Conservation (phyloP, 1,139 yeast species). For the Nakaseomyces kungkrabaensis region DNA sequence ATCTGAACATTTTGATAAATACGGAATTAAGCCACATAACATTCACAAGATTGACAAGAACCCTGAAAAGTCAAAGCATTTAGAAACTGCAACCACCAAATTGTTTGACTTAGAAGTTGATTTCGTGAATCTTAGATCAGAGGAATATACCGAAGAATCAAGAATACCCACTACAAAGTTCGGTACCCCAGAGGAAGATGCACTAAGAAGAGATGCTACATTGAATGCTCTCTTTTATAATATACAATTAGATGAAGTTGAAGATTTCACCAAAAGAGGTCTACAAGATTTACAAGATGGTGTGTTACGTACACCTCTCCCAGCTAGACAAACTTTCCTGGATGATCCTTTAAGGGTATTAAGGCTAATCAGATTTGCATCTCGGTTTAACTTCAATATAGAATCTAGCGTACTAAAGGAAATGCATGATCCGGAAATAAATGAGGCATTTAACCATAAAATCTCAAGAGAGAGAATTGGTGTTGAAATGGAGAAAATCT, state of each 20-base stretch:
- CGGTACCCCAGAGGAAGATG: conserved; percentile 91
- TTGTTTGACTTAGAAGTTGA: conserved; percentile 76
- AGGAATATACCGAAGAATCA: conserved; percentile 70
- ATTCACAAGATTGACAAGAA: conserved; percentile 82
- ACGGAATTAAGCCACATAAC: conserved; percentile 37
- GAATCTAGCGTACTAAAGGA: conserved; percentile 52
- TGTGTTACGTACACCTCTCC: conserved; percentile 75
- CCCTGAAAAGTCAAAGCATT: conserved; percentile 90
- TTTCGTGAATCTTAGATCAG: conserved; percentile 83
- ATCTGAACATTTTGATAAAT: conserved; percentile 27
- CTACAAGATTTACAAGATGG: conserved; percentile 60
- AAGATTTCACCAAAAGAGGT: conserved; percentile 76
- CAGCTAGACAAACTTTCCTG: conserved; percentile 70
- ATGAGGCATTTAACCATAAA: conserved; percentile 51
- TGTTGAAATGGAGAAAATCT: conserved; percentile 67
- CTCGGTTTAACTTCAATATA: conserved; percentile 60
- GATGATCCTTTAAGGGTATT: conserved; percentile 91
- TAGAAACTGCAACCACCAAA: conserved; percentile 92
- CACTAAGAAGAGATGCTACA: conserved; percentile 89
- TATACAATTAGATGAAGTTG: conserved; percentile 54
- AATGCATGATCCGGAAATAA: conserved; percentile 54
- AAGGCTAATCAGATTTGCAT: conserved; percentile 75
- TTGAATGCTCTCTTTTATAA: conserved; percentile 85
- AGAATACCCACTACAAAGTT: conserved; percentile 66
- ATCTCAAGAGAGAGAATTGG: conserved; percentile 90